Conservation (phyloP, 2,329 filamentous ascomycete species). For the Ophiosphaerella korrae region DNA sequence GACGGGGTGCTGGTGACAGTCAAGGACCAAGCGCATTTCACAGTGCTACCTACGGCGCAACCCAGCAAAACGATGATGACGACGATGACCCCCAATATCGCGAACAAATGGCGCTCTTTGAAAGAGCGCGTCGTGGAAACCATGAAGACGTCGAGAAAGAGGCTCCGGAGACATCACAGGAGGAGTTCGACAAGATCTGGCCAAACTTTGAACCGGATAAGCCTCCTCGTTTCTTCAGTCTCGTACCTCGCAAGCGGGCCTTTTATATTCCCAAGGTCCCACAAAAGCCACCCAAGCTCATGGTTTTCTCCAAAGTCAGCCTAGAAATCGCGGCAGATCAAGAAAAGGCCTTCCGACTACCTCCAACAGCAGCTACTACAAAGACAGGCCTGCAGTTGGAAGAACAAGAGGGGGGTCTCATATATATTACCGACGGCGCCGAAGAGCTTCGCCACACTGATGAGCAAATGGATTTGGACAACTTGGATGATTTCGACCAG, state of each 20-base stretch:
- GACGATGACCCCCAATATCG: constrained; percentile 40
- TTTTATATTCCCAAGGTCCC: constrained; percentile 80
- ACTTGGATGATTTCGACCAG: constrained; percentile 60
- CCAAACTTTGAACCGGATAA: constrained; percentile 78
- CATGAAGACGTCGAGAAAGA: constrained; percentile 60
- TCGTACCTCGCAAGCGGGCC: constrained; percentile 81
- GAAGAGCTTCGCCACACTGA: constrained; percentile 51
- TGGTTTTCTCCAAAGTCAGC: constrained; percentile 85
- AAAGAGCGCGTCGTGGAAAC: constrained; percentile 34
- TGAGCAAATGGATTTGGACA: constrained; percentile 53
- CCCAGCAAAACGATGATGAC: constrained; percentile 33
- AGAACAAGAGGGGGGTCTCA: constrained; percentile 61
- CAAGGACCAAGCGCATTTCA: constrained; percentile 25
- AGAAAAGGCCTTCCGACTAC: constrained; percentile 79
- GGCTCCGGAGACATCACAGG: constrained; percentile 73
- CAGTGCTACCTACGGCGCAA: constrained; percentile 17
- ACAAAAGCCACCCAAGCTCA: constrained; percentile 75
- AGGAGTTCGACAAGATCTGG: constrained; percentile 78
- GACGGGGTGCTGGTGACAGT: constrained; percentile 11
- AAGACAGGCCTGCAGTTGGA: constrained; percentile 55
- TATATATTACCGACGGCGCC: constrained; percentile 50
- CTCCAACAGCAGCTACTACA: constrained; percentile 58
- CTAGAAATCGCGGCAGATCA: constrained; percentile 86
- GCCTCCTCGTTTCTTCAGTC: constrained; percentile 77
- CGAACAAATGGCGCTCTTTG: constrained; percentile 44